Evolutionary conservation across 805 yeast genomes (phyloP), one percentile per base, ranked within the genome.

Genomic region (Wickerhamiella cacticola): DNA sequence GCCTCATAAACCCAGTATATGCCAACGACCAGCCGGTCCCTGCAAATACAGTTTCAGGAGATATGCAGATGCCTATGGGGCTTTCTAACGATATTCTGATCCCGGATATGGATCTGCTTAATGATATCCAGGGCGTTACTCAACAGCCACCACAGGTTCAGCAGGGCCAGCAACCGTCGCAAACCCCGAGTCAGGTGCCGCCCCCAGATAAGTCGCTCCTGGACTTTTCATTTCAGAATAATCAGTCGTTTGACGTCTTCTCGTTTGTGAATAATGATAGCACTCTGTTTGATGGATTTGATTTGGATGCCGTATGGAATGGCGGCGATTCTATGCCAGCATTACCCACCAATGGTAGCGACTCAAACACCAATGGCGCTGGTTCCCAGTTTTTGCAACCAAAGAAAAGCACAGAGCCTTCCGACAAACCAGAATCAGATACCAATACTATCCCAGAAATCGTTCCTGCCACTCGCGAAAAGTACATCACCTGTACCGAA

Each of bases 401-500:
- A 15, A 7, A 10, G 13, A 15, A 12, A 10, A 12, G n/a, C 9
- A 12, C 36, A 6, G 15, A 7, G 21, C 18, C 18, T 5, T 6
- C 5, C 21, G 19, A 21, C 25, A n/a, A 3, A 24, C 24, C 45
- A 5, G 6, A 24, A 6, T 55, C 48, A 8, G 59, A 54, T 21
- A 4, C 15, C 7, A 22, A 39, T 8, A 10, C 7, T 8, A 28
- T n/a, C 9, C 31, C 38, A 2, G 65, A 61, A 18, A 52, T 55
- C 7, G 65, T 64, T 19, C 66, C 68, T 3, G 62, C 58, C 2
- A 51, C 54, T 6, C 48, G 53, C 18, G 52, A 56, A 31, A 58
- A 56, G 50, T 54, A 63, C 55, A 66, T 82, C 65, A 78, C 77
- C 59, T 92, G 98, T 64, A 76, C 94, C 0, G 96, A 87, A 56